These are phyloP conservation scores for Cutaneotrichosporon cyanovorans DNA, from an alignment of 1,284 basidiomycete species.

Conservation along the genomic window DNA sequence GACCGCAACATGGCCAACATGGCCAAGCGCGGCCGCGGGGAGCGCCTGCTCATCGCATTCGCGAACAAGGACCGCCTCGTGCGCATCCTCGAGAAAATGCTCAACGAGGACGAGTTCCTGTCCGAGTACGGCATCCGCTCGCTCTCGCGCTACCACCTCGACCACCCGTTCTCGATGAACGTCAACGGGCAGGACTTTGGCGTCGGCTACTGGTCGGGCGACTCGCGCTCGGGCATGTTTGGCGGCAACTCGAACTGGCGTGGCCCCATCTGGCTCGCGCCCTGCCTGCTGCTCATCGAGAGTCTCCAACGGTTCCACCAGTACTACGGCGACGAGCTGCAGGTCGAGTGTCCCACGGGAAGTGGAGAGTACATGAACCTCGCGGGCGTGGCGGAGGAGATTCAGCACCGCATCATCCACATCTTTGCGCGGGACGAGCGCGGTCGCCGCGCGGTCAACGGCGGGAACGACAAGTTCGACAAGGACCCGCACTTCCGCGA, in stretches of 20 bases:
- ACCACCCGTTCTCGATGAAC: slow-evolving; percentile 88
- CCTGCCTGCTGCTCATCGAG: slow-evolving; percentile 64
- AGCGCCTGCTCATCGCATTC: slow-evolving; percentile 80
- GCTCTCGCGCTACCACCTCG: slow-evolving; percentile 82
- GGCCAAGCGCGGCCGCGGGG: slow-evolving; percentile 67
- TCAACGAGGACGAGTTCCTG: slow-evolving; percentile 92
- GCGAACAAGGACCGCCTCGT: slow-evolving; percentile 85
- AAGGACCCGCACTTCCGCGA: slow-evolving; percentile 93
- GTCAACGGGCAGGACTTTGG: slow-evolving; percentile 87
- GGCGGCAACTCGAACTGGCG: slow-evolving; percentile 96
- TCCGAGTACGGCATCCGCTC: slow-evolving; percentile 92
- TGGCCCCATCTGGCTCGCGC: slow-evolving; percentile 76
- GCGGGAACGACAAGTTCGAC: slow-evolving; percentile 78
- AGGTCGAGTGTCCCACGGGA: slow-evolving; percentile 90
- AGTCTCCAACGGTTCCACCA: slow-evolving; percentile 89
- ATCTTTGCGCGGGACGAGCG: slow-evolving; percentile 85
- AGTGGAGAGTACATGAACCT: slow-evolving; percentile 94
- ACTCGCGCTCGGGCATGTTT: slow-evolving; percentile 86
- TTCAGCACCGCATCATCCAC: slow-evolving; percentile 92
- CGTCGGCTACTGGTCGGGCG: slow-evolving; percentile 95
- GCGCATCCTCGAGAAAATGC: slow-evolving; percentile 87
- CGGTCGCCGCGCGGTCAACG: slow-evolving; percentile 82
- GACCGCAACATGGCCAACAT: slow-evolving; percentile 95
- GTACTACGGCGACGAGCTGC: slow-evolving; percentile 81
- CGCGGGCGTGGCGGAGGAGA: slow-evolving; percentile 86